Percentiles rank a stretch among this genome's conserved stretches.
Conservation (phyloP, 1,284 basidiomycete species). For the Gomphus bonarii region DNA sequence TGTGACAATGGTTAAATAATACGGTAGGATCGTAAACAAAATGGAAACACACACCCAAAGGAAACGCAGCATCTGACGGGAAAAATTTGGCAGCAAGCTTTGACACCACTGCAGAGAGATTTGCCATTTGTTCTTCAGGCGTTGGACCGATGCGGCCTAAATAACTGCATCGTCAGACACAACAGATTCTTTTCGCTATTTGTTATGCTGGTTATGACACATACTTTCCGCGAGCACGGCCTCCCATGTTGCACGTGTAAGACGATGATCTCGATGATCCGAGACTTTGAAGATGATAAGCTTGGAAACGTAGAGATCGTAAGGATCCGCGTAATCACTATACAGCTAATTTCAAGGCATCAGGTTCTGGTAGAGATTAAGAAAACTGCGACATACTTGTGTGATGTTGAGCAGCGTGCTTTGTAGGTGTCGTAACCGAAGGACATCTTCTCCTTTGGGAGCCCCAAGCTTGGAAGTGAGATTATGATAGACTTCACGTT, state of each 20-base stretch:
- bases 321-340: conserved; percentile 80
- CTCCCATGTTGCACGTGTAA: conserved; percentile 84
- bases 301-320: conserved; percentile 77
- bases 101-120: conserved; percentile 50
- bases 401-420: conserved; percentile 55
- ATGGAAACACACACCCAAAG: conserved; percentile 48
- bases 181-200: neutral
- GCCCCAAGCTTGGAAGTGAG: conserved; percentile 43
- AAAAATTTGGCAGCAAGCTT: conserved; percentile 78
- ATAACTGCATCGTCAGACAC: neutral
- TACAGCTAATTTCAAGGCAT: conserved; percentile 52
- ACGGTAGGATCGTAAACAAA: neutral
- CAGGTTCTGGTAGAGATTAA: conserved; percentile 10
- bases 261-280: conserved; percentile 77
- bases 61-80: conserved; percentile 86
- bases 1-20: conserved; percentile 6
- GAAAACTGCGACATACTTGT: conserved; percentile 35
- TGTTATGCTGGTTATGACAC: conserved; percentile 17
- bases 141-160: conserved; percentile 1
- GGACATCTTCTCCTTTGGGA: conserved; percentile 5
- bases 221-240: conserved; percentile 73
- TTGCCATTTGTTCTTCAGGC: conserved; percentile 37
- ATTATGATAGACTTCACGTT: conserved; percentile 75
- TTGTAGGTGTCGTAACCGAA: conserved; percentile 27
- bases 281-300: conserved; percentile 90